Conservation (phyloP, 2,329 filamentous ascomycete genomes). For the Microcyclospora tardicrescens region DNA sequence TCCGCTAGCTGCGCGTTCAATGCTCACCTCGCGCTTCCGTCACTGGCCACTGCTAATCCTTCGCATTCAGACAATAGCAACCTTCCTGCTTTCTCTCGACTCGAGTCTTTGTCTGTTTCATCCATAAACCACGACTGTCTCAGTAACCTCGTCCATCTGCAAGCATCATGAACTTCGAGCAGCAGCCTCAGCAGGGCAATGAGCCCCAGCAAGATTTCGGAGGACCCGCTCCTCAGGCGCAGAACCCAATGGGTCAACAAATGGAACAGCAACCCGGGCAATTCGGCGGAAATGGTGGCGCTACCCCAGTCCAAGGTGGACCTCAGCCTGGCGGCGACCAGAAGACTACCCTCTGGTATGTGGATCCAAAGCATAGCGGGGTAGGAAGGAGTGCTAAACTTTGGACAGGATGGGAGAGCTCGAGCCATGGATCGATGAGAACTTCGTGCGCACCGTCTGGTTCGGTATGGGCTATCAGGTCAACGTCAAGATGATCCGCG, state of each 20-base stretch:
- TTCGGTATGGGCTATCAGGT: conserved; percentile 87
- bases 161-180: conserved; percentile 48
- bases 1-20: neutral
- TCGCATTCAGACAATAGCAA: conserved; percentile 4
- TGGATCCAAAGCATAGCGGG: conserved; percentile 2
- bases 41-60: neutral
- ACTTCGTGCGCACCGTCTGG: conserved; percentile 92
- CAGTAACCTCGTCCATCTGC: neutral
- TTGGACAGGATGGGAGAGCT: conserved; percentile 93
- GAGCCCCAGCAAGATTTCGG: conserved; percentile 34
- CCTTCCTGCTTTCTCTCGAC: conserved; percentile 3
- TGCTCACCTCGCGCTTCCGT: neutral
- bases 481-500: conserved; percentile 98
- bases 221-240: conserved; percentile 34
- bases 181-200: conserved; percentile 33
- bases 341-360: conserved; percentile 43
- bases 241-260: conserved; percentile 43
- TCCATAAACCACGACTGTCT: neutral
- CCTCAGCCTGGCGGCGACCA: conserved; percentile 29
- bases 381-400: neutral
- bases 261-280: conserved; percentile 34
- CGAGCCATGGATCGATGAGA: conserved; percentile 98
- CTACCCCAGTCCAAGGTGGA: conserved; percentile 29
- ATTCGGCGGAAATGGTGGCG: conserved; percentile 21
- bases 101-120: neutral